These are phyloP conservation scores for Davidsoniella virescens DNA, from an alignment of 2,329 filamentous ascomycete species.

Conservation along the genomic window DNA sequence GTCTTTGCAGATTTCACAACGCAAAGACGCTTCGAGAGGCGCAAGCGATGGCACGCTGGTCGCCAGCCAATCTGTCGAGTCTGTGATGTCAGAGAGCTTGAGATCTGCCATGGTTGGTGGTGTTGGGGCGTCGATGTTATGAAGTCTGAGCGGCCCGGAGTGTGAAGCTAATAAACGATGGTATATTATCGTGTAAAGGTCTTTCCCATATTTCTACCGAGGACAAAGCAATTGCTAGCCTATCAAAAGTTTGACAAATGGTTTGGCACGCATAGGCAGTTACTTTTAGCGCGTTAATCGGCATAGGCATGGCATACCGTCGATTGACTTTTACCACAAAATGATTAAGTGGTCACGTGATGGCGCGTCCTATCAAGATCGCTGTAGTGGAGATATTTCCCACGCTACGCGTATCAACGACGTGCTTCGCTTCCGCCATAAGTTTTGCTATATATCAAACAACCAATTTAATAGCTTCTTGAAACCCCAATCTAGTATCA, in stretches of 20 bases:
- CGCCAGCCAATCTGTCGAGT: conserved; percentile 71
- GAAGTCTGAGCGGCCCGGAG: no score
- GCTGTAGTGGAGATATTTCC: no score
- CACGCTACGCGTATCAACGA: no score
- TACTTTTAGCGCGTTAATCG: no score
- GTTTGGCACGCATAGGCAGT: no score
- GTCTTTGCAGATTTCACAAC: conserved; percentile 96
- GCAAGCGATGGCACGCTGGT: conserved; percentile 52
- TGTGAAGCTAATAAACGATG: background rate
- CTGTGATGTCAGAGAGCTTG: conserved; percentile 36
- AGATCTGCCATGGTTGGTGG: conserved; percentile 18
- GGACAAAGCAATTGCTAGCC: no score
- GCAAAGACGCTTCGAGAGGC: conserved; percentile 65
- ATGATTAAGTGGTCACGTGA: conserved; percentile 11
- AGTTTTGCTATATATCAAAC: background rate
- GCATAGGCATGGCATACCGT: no score
- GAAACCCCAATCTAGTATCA: background rate
- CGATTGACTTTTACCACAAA: background rate
- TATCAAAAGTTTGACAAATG: no score
- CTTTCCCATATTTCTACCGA: no score
- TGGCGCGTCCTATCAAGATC: background rate
- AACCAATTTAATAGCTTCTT: background rate
- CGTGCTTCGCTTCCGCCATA: background rate
- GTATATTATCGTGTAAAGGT: no score
- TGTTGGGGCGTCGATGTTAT: background rate